Conservation (phyloP, 2,329 filamentous ascomycete genomes). For the Amauroascus niger region DNA sequence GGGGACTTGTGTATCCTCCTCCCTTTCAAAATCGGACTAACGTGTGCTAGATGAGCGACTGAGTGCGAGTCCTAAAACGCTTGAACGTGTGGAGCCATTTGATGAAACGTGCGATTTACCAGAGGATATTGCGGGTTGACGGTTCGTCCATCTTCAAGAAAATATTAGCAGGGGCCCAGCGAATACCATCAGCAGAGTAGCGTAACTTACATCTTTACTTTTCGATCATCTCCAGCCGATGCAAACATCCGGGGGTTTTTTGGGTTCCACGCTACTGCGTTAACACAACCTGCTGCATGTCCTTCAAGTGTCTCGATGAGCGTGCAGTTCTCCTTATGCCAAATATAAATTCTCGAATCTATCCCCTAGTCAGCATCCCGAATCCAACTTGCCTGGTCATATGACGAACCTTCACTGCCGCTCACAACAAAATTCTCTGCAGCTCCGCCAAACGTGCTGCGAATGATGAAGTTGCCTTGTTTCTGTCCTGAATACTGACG, state of each 20-base stretch:
- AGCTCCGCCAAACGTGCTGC: conserved; percentile 76
- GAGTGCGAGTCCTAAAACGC: conserved; percentile 34
- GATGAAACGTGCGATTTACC: conserved; percentile 26
- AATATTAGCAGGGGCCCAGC: conserved; percentile 6
- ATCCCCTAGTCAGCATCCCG: conserved; percentile 19
- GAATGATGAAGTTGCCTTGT: conserved; percentile 68
- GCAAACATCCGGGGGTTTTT: conserved; percentile 73
- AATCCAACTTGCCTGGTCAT: neutral
- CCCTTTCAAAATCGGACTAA: conserved; percentile 17
- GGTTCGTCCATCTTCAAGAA: conserved; percentile 31
- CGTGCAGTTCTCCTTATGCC: conserved; percentile 74
- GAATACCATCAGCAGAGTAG: neutral
- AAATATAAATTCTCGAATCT: conserved; percentile 70
- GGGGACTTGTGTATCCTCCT: neutral
- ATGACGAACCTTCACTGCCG: conserved; percentile 68
- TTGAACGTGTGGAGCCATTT: conserved; percentile 32
- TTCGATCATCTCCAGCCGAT: conserved; percentile 78
- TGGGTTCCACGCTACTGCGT: conserved; percentile 84
- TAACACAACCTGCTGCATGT: conserved; percentile 67
- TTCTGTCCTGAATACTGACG: conserved; percentile 66
- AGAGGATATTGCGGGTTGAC: conserved; percentile 22
- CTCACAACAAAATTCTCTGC: conserved; percentile 85
- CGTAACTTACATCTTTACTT: conserved; percentile 67
- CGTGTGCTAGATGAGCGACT: conserved; percentile 17
- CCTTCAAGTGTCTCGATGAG: conserved; percentile 67